These are phyloP conservation scores for Arthrobotrys iridis DNA, from an alignment of 2,329 filamentous ascomycete species.

Conservation along the genomic window DNA sequence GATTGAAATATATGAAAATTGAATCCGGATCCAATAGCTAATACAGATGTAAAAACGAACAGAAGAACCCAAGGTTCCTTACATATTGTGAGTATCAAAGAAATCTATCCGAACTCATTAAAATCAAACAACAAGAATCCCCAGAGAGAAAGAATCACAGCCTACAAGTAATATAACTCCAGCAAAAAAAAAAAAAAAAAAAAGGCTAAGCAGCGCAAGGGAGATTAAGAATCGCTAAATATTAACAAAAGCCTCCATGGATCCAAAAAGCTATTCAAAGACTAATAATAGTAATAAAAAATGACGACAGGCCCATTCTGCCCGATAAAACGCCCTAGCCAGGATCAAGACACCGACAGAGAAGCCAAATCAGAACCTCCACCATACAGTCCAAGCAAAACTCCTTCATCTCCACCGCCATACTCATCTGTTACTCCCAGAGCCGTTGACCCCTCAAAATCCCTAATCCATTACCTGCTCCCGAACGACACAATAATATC, in stretches of 20 bases:
- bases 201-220: no score
- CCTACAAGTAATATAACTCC: slow-evolving; percentile 18
- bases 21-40: neutral
- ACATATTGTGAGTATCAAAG: slow-evolving; percentile 52
- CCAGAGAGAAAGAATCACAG: neutral
- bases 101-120: slow-evolving; percentile 35
- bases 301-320: slow-evolving; percentile 54
- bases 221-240: slow-evolving; percentile 13
- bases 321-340: slow-evolving; percentile 50
- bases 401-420: slow-evolving; percentile 22
- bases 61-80: slow-evolving; percentile 56
- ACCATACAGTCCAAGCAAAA: slow-evolving; percentile 20
- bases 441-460: neutral
- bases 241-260: slow-evolving; percentile 12
- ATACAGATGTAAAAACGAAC: neutral
- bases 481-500: slow-evolving; percentile 54
- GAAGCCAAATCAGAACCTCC: slow-evolving; percentile 23
- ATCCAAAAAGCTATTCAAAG: neutral
- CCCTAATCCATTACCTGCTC: slow-evolving; percentile 50
- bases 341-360: slow-evolving; percentile 11
- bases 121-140: slow-evolving; percentile 2
- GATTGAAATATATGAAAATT: neutral
- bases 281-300: slow-evolving; percentile 4
- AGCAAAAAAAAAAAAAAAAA: neutral
- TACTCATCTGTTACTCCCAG: slow-evolving; percentile 6